These are phyloP conservation scores for Carallia pectinifolia DNA, from an alignment of 345 rosid genomes.

Conservation along the genomic window DNA sequence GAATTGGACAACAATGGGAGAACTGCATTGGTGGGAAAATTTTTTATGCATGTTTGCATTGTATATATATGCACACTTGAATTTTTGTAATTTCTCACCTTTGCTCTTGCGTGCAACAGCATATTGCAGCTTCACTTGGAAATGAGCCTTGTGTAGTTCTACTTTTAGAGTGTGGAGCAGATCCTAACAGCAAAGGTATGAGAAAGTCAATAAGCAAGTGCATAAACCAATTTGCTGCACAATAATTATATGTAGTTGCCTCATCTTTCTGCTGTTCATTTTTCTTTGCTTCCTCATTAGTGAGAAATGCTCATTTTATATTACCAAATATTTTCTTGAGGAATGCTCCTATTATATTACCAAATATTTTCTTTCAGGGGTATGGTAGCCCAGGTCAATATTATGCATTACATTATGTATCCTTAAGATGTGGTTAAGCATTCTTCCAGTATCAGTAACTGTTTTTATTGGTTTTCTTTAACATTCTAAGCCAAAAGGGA, in stretches of 20 bases:
- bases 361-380: too few species aligned
- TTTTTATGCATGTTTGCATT: neutral
- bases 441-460: too few species aligned
- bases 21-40: slow-evolving; percentile 55
- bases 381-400: too few species aligned
- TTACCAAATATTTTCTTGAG: too few species aligned
- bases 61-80: neutral
- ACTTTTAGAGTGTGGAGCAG: slow-evolving; percentile 70
- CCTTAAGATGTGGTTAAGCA: too few species aligned
- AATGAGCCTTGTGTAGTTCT: slow-evolving; percentile 54
- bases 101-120: slow-evolving; percentile 44
- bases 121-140: slow-evolving; percentile 78
- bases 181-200: slow-evolving; percentile 73
- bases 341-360: too few species aligned
- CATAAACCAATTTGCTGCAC: neutral
- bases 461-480: too few species aligned
- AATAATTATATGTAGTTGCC: neutral
- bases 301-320: too few species aligned
- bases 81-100: neutral
- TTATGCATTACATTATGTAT: too few species aligned
- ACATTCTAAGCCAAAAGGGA: too few species aligned
- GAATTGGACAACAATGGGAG: slow-evolving; percentile 59
- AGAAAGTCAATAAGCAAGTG: neutral
- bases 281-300: too few species aligned
- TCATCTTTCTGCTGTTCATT: neutral